Base-by-base conservation (phyloP, 2,329 filamentous ascomycete species). In the Biscogniauxia mediterranea region DNA sequence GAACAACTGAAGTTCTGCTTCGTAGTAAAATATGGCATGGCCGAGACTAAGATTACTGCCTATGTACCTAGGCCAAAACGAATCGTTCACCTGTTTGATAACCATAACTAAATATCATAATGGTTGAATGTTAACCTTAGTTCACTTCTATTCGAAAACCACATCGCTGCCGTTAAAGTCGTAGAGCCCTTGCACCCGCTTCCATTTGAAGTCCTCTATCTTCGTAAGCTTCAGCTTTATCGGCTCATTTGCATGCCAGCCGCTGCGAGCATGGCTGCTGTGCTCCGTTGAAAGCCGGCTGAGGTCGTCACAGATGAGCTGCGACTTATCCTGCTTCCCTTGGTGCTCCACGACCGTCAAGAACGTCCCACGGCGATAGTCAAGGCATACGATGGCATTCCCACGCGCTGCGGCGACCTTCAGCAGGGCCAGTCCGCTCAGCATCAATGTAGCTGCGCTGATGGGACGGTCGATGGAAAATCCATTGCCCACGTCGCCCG, bases 401-500 rank as follows among this genome's bases (percentile, higher is more conserved):
- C 54, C 54, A 25, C 54, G 54, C 8, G 38, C 5, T 15, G 21
- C 4, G 13, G 20, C 38, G 20, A 57, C 55, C 28, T 58, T 28
- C 46, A 58, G 6, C 25, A 58, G 28, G 25, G 52, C 52, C 17
- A 58, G 11, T 52, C 56, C 50, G 28, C 56, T 53, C 5, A 42
- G 13, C 17, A 54, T 25, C 28, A 46, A 21, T 42, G 50, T 53
- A 49, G 8, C n/a, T 5, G 17, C 15, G 19, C 50, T 26, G 19
- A 58, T 21, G 26, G 56, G 50, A 20, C 26, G 15, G 20, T 58
- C 50, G 11, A 58, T 53, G n/a, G 50, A 58, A 8, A 58, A 54
- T 2, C 50, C 50, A 50, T 58, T 52, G 50, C 50, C 50, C 19
- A 42, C 38, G 38, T 42, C 38, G 13, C 13, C 13, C 13, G 19